Conservation (phyloP, 2,329 filamentous ascomycete species). For the Fusarium acutatum region DNA sequence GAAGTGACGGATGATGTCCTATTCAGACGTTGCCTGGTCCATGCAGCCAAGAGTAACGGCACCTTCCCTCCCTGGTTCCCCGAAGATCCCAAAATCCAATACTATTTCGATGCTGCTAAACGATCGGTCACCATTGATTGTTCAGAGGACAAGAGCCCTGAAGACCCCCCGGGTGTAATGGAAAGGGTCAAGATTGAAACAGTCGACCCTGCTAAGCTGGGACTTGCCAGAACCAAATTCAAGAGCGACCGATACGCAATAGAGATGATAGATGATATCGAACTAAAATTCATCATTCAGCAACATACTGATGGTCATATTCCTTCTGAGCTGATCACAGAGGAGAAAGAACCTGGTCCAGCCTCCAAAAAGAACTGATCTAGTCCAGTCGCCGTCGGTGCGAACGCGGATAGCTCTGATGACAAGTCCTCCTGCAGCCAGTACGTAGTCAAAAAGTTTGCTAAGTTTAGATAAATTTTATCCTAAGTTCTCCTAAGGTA, state of each 20-base stretch:
- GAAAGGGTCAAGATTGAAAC: background rate
- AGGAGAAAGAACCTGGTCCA: no score
- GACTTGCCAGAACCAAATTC: background rate
- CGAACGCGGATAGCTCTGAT: background rate
- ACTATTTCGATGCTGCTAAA: background rate
- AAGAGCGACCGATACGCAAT: background rate
- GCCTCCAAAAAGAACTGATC: no score
- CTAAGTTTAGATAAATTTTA: background rate
- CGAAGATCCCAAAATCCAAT: no score
- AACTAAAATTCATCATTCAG: background rate
- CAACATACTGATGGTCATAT: no score
- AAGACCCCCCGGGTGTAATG: background rate
- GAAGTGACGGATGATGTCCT: no score
- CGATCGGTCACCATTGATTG: background rate
- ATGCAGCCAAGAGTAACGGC: no score
- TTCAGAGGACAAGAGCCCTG: background rate
- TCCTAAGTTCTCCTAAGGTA: background rate
- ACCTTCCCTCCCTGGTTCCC: no score
- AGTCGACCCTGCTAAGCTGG: background rate
- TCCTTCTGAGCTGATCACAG: no score
- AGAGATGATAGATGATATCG: no score
- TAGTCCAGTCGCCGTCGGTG: no score
- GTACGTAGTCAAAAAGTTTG: background rate
- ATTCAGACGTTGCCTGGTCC: no score
- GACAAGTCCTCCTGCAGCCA: background rate